Conservation (phyloP, 805 yeast genomes). For the Geotrichum ghanense region DNA sequence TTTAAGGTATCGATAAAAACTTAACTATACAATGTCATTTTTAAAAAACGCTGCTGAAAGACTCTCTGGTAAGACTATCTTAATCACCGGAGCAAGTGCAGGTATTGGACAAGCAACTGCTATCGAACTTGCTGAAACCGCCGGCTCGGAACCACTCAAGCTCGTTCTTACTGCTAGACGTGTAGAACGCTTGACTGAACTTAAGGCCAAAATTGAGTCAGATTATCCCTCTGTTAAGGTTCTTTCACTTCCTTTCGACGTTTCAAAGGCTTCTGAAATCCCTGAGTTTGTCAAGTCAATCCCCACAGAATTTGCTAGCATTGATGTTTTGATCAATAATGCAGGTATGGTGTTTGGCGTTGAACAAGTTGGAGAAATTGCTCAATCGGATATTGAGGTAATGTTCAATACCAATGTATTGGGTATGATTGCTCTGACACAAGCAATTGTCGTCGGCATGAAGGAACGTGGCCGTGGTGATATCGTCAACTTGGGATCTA, state of each 20-base stretch:
- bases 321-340: conserved; percentile 54
- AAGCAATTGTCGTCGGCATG: conserved; percentile 61
- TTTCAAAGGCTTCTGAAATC: conserved; percentile 40
- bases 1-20: no score
- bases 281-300: conserved; percentile 40
- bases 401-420: conserved; percentile 84
- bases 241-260: conserved; percentile 41
- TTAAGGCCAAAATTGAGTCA: conserved; percentile 35
- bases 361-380: conserved; percentile 63
- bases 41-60: conserved; percentile 64
- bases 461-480: conserved; percentile 54
- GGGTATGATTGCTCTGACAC: conserved; percentile 77
- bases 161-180: conserved; percentile 74
- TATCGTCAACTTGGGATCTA: conserved; percentile 54
- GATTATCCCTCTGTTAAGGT: conserved; percentile 37
- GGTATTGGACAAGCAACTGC: conserved; percentile 96
- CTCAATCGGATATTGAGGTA: conserved; percentile 48
- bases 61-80: conserved; percentile 62
- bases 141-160: conserved; percentile 52
- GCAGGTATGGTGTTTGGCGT: conserved; percentile 66
- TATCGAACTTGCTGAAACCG: conserved; percentile 65
- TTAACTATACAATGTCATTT: conserved; percentile 29
- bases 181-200: conserved; percentile 41
- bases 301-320: conserved; percentile 42
- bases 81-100: conserved; percentile 94